These are phyloP conservation scores for Beverwykella pulmonaria DNA, from an alignment of 495 filamentous ascomycete genomes.

Conservation along the genomic window DNA sequence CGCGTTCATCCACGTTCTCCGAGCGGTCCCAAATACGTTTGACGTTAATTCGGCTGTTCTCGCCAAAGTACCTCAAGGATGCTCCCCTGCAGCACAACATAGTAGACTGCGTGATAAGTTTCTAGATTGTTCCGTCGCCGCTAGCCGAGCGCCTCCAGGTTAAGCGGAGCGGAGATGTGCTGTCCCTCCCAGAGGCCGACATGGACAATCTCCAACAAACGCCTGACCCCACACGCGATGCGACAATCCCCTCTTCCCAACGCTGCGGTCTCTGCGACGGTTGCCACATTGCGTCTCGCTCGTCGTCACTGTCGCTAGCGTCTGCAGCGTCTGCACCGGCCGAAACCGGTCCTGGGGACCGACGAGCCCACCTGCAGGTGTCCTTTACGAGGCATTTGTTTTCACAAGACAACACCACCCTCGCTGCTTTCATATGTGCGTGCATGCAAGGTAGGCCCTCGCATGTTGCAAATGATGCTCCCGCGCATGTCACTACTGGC, in stretches of 20 bases:
- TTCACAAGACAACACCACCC: neutral
- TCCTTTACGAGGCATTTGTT: neutral
- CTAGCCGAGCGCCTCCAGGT: slow-evolving; percentile 14
- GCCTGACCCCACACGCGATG: too few species aligned
- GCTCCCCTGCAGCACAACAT: slow-evolving; percentile 14
- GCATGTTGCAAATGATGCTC: neutral
- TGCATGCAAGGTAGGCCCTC: neutral
- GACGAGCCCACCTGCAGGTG: neutral
- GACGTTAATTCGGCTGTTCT: slow-evolving; percentile 1
- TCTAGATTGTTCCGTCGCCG: slow-evolving; percentile 15
- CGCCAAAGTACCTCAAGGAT: slow-evolving; percentile 17
- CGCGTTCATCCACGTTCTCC: neutral
- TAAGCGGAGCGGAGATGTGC: slow-evolving; percentile 8
- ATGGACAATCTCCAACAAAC: neutral
- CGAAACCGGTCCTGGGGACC: neutral
- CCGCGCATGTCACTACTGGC: neutral
- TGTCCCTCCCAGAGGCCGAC: neutral
- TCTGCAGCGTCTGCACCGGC: neutral
- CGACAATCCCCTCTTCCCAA: too few species aligned
- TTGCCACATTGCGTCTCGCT: neutral
- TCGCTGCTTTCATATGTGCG: neutral
- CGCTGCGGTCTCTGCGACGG: neutral
- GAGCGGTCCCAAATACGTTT: neutral
- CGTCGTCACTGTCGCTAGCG: neutral
- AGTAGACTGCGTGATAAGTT: slow-evolving; percentile 9